A percentile compares a stretch with the other conserved stretches of the same genome.
phyloP scores from a whole-genome alignment of 2,329 filamentous ascomycete species.

The Didymella segeticola region DNA sequence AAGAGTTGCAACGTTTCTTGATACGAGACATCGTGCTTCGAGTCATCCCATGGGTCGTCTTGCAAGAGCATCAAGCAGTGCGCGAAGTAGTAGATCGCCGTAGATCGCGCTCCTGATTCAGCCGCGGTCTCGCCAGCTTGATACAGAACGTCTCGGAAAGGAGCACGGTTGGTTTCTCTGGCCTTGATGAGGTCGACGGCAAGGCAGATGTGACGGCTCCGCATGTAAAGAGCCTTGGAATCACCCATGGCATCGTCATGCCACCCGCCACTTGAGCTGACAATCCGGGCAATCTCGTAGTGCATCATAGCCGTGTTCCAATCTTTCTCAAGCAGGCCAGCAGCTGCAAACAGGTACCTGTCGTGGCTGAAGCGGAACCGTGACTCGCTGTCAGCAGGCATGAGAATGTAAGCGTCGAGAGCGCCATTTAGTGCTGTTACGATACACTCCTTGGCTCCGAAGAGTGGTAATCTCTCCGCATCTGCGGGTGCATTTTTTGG shows the following conservation, averaged over 20 bases:
- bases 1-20: conserved; percentile 78
- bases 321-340: conserved; percentile 67
- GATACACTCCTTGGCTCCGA: conserved; percentile 69
- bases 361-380: conserved; percentile 88
- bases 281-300: conserved; percentile 82
- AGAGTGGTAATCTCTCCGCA: conserved; percentile 56
- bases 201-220: conserved; percentile 81
- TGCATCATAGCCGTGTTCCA: conserved; percentile 69
- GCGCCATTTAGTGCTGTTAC: conserved; percentile 82
- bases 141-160: conserved; percentile 78
- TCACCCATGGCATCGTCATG: conserved; percentile 61
- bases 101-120: conserved; percentile 82
- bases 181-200: conserved; percentile 76
- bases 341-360: conserved; percentile 79
- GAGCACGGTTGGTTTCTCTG: conserved; percentile 64
- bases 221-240: conserved; percentile 67
- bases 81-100: conserved; percentile 81
- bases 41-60: conserved; percentile 76
- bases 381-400: conserved; percentile 83
- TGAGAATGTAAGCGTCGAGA: conserved; percentile 79
- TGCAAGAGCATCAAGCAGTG: conserved; percentile 82
- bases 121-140: conserved; percentile 79
- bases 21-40: conserved; percentile 75
- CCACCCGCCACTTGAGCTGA: conserved; percentile 72
- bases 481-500: conserved; percentile 64